Percentiles rank a stretch among this genome's conserved stretches.
These are phyloP conservation scores for Colletotrichum acutatum DNA, from an alignment of 2,329 filamentous ascomycete genomes.

Conservation along the genomic window DNA sequence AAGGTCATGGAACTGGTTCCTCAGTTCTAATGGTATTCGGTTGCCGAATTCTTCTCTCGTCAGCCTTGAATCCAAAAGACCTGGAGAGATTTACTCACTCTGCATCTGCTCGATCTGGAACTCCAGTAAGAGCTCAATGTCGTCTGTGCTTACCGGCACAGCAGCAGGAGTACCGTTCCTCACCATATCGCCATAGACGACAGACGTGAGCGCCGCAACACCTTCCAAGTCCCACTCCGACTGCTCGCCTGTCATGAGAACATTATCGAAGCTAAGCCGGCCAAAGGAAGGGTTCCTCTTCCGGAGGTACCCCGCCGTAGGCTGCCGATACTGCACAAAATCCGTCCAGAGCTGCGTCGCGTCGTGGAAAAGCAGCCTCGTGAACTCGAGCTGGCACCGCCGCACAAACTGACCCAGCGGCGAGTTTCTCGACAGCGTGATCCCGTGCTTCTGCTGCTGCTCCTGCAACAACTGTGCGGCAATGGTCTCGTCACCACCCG, in stretches of 20 bases:
- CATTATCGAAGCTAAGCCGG: constrained; percentile 66
- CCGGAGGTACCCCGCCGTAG: constrained; percentile 75
- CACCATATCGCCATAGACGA: constrained; percentile 65
- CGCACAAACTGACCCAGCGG: constrained; percentile 86
- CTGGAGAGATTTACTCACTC: constrained; percentile 58
- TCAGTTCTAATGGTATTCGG: constrained; percentile 80
- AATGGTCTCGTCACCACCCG: constrained; percentile 58
- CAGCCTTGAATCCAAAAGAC: neutral
- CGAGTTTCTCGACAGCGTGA: constrained; percentile 77
- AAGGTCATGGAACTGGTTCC: constrained; percentile 75
- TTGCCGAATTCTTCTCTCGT: constrained; percentile 72
- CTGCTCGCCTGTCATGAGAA: constrained; percentile 60
- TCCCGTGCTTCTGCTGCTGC: constrained; percentile 53
- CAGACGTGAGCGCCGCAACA: constrained; percentile 56
- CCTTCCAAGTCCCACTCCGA: constrained; percentile 60
- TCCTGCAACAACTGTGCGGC: constrained; percentile 25
- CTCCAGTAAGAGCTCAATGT: constrained; percentile 83
- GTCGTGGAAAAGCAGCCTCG: constrained; percentile 82
- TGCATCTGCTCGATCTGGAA: constrained; percentile 92
- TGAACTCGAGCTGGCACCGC: constrained; percentile 81
- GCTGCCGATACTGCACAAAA: constrained; percentile 83
- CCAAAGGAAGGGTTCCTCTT: constrained; percentile 70
- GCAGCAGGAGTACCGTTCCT: constrained; percentile 52
- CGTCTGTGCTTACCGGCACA: constrained; percentile 75
- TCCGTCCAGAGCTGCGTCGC: constrained; percentile 82